Evolutionary conservation across 495 filamentous ascomycete genomes (phyloP).

Genomic region (Hypoxylon perforatum): DNA sequence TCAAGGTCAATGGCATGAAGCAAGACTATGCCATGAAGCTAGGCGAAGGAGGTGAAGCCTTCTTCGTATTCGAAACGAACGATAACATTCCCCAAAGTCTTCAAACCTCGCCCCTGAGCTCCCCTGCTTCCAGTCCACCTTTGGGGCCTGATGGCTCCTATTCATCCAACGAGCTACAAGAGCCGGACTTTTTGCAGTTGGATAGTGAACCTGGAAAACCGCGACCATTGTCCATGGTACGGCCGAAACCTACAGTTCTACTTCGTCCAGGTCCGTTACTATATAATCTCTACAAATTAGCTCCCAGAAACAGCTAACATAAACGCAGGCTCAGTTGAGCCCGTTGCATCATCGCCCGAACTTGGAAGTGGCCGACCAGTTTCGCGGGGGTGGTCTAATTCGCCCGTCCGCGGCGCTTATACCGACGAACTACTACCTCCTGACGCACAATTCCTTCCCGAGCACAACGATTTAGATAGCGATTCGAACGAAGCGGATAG

Average conservation of each 20-base stretch:
- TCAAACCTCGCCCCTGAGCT: constrained; percentile 93
- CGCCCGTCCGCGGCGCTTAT: constrained; percentile 49
- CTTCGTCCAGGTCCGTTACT: constrained; percentile 41
- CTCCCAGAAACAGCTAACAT: constrained; percentile 10
- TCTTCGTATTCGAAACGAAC: constrained; percentile 97
- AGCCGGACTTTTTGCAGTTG: constrained; percentile 87
- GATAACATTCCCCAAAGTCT: constrained; percentile 87
- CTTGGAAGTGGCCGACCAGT: constrained; percentile 56
- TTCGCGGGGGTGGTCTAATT: constrained; percentile 56
- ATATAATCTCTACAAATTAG: background rate
- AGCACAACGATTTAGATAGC: constrained; percentile 54
- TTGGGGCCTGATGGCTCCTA: constrained; percentile 66
- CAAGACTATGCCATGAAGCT: constrained; percentile 98
- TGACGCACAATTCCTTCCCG: constrained; percentile 53
- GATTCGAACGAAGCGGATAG: constrained; percentile 52
- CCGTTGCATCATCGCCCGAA: constrained; percentile 72
- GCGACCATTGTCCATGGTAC: constrained; percentile 47
- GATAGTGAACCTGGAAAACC: constrained; percentile 52
- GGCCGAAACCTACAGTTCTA: constrained; percentile 52
- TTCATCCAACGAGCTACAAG: constrained; percentile 68
- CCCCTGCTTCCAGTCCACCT: constrained; percentile 83
- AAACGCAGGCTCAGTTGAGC: constrained; percentile 66
- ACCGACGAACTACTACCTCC: constrained; percentile 57
- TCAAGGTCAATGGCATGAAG: constrained; percentile 90
- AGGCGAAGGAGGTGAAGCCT: constrained; percentile 96